phyloP scores from a whole-genome alignment of 2,329 filamentous ascomycete genomes.

The Elsinoe ampelina region DNA sequence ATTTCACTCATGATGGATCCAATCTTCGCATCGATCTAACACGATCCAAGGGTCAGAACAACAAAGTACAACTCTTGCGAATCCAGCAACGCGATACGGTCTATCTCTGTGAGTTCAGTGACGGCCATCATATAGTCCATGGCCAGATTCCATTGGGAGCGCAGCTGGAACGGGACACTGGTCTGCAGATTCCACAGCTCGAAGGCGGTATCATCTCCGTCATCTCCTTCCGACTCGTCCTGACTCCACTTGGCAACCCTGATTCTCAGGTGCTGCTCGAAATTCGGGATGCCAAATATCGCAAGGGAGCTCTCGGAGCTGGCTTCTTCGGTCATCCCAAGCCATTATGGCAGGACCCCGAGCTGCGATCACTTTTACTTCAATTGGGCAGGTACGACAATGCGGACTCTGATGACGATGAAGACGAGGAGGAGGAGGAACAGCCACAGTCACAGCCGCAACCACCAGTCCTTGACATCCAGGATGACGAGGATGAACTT shows the following conservation, averaged over 20 bases:
- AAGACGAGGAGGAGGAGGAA: background rate
- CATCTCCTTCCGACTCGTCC: constrained; percentile 1
- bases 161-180: background rate
- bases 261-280: background rate
- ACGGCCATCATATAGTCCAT: background rate
- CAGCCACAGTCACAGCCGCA: background rate
- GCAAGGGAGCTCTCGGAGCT: background rate
- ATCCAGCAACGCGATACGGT: background rate
- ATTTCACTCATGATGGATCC: constrained; percentile 21
- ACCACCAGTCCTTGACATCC: background rate
- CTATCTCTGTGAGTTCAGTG: background rate
- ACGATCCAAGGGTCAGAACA: constrained; percentile 19
- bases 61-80: constrained; percentile 1
- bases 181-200: background rate
- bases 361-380: background rate
- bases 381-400: background rate
- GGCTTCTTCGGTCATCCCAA: background rate
- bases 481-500: background rate
- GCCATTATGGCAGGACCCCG: background rate
- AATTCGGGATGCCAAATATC: background rate
- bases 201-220: background rate
- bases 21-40: constrained; percentile 23
- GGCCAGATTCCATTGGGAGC: background rate
- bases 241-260: background rate
- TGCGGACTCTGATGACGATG: background rate